Evolutionary conservation across 805 yeast species (phyloP), one percentile per base, ranked within the genome.

Genomic region (Candida saitoana): DNA sequence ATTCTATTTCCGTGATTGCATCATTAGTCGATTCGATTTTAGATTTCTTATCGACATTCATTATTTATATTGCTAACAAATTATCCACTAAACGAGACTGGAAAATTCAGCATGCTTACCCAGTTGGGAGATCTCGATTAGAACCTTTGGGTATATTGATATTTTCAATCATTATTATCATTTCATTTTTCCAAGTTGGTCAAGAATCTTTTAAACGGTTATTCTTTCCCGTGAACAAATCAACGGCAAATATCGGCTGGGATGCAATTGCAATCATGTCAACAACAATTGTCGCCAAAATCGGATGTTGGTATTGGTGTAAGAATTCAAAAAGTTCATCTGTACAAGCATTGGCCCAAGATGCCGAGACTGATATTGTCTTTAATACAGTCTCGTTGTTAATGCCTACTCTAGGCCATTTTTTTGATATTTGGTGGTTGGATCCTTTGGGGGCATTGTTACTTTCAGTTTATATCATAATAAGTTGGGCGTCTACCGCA

Each of bases 81-180:
- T 62, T 74, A 41, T 73, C 82, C 3, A 60, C 65, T 7, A 56
- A 62, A n/a, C 60, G 57, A 39, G 73, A 74, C 52, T 73, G 80
- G 71, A 64, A 68, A 40, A 65, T 75, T 2, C 62, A 63, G 20
- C 65, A 67, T 42, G 49, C 65, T 2, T 80, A 76, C 50, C 95
- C 95, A 0, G 77, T 86, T 18, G 95, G 95, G 2, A 67, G 86
- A 36, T 71, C 80, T 30, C 73, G 89, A 46, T 64, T 85, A 30
- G 93, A 85, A 55, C 95, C 95, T 1, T 70, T 85, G 42, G 93
- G 95, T 0, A 84, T 85, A 14, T 67, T 86, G 44, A 79, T 85
- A 2, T 85, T 85, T 54, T 81, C 88, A 1, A 71, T 84, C 31
- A 69, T 86, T 30, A 85, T 85, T 48, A 79, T 85, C 18, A 65